A percentile compares a stretch with the other conserved stretches of the same genome.
Evolutionary conservation across 1,284 basidiomycete species (phyloP).

Genomic region (Caloboletus inedulis): DNA sequence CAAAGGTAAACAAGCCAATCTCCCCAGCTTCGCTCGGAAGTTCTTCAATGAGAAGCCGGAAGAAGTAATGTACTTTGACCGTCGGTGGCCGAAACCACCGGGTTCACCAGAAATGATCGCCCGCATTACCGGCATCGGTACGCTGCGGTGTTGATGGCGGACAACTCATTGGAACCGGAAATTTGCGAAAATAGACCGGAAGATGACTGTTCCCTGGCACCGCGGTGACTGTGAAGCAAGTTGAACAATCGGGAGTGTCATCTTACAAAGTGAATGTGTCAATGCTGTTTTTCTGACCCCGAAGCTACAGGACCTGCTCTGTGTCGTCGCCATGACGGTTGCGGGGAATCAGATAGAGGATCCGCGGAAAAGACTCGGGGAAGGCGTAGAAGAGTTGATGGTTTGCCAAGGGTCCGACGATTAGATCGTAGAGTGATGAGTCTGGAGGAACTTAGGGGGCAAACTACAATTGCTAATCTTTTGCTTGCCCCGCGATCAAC

Average conservation of each 20-base stretch:
- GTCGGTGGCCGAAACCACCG: neutral
- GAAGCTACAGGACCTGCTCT: neutral
- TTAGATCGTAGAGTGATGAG: neutral
- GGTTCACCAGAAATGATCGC: neutral
- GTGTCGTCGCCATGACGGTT: neutral
- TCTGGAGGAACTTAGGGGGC: neutral
- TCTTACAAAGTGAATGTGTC: neutral
- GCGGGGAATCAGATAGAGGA: neutral
- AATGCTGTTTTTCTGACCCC: neutral
- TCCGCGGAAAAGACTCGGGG: neutral
- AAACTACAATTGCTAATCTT: neutral
- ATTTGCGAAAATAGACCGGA: neutral
- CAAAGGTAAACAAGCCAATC: neutral
- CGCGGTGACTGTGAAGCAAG: neutral
- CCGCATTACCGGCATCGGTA: neutral
- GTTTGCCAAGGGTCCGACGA: no score
- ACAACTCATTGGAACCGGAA: neutral
- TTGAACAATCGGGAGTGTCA: neutral
- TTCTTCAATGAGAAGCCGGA: neutral
- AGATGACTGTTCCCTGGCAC: neutral
- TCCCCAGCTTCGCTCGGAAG: neutral
- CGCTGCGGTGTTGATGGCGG: neutral
- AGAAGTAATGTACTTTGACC: neutral
- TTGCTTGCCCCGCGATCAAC: conserved; percentile 2
- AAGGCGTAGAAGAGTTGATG: neutral